These are phyloP conservation scores for Xylaria scruposa DNA, from an alignment of 495 filamentous ascomycete genomes.

Conservation along the genomic window DNA sequence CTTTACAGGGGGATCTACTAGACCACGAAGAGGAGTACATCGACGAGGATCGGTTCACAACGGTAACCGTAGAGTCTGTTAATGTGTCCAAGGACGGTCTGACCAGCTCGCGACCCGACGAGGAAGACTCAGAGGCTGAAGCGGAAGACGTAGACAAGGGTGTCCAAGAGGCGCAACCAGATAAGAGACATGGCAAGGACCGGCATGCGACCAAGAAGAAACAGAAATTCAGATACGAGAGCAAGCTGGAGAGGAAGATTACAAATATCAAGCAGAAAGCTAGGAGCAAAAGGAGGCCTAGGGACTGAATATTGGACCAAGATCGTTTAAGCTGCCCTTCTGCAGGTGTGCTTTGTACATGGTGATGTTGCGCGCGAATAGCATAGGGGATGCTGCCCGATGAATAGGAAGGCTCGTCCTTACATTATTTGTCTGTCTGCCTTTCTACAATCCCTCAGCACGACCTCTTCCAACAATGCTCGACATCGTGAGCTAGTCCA, in stretches of 20 bases:
- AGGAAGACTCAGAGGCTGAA: slow-evolving; percentile 54
- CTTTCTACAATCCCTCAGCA: slow-evolving; percentile 15
- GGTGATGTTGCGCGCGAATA: slow-evolving; percentile 3
- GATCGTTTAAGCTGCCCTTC: slow-evolving; percentile 6
- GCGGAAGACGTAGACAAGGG: slow-evolving; percentile 41
- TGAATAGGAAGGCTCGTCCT: slow-evolving; percentile 5
- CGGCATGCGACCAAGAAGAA: slow-evolving; percentile 69
- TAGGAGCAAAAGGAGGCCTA: slow-evolving; percentile 53
- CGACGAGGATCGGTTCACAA: slow-evolving; percentile 94
- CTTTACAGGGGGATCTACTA: slow-evolving; percentile 51
- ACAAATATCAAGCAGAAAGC: slow-evolving; percentile 70
- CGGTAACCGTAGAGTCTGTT: slow-evolving; percentile 92
- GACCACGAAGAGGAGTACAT: slow-evolving; percentile 93
- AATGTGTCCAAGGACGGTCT: slow-evolving; percentile 76
- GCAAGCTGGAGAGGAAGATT: slow-evolving; percentile 74
- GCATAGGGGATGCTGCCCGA: slow-evolving; percentile 18
- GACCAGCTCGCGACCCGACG: slow-evolving; percentile 53
- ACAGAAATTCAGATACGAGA: slow-evolving; percentile 92
- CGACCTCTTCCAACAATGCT: slow-evolving; percentile 20
- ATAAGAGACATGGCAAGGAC: slow-evolving; percentile 38
- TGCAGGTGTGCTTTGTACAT: slow-evolving; percentile 23
- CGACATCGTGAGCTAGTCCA: slow-evolving; percentile 23
- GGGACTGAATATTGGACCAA: slow-evolving; percentile 22
- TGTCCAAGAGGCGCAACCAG: slow-evolving; percentile 40
- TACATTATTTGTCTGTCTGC: slow-evolving; percentile 25